Evolutionary conservation across 306 rosid genomes (phyloP).

Genomic region (Malus sylvestris): DNA sequence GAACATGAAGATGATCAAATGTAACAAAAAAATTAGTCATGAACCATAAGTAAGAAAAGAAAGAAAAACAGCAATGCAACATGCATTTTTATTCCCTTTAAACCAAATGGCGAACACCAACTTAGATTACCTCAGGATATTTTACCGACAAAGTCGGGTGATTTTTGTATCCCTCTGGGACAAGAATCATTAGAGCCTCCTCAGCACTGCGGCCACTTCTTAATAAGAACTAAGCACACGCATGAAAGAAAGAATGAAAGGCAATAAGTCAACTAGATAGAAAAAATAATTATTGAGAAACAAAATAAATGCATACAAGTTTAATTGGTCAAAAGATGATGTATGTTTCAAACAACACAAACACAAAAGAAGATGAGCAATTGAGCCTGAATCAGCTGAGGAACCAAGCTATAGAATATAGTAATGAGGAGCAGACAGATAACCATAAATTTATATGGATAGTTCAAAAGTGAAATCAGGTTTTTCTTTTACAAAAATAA

Average conservation of each 20-base stretch:
- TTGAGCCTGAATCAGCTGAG: neutral
- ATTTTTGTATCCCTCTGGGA: constrained; percentile 96
- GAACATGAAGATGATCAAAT: neutral
- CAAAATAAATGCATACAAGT: neutral
- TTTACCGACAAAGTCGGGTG: constrained; percentile 87
- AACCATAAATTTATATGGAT: neutral
- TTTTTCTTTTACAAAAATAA: neutral
- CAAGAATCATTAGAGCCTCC: constrained; percentile 97
- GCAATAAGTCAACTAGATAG: neutral
- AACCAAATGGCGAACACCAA: neutral
- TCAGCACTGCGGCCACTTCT: constrained; percentile 93
- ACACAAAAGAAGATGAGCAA: neutral
- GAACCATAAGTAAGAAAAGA: neutral
- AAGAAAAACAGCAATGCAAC: neutral
- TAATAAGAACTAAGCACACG: constrained; percentile 60
- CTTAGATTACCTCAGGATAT: constrained; percentile 77
- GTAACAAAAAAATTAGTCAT: neutral
- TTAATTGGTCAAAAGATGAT: neutral
- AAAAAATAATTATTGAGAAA: neutral
- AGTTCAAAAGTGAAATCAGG: neutral
- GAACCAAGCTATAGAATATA: neutral
- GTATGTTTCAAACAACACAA: neutral
- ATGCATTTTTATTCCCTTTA: neutral
- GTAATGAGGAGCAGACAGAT: neutral
- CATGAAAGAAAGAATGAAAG: constrained; percentile 1